Evolutionary conservation across 495 filamentous ascomycete species (phyloP), one percentile per base, ranked within the genome.

Genomic region (Gamarada debralockiae): DNA sequence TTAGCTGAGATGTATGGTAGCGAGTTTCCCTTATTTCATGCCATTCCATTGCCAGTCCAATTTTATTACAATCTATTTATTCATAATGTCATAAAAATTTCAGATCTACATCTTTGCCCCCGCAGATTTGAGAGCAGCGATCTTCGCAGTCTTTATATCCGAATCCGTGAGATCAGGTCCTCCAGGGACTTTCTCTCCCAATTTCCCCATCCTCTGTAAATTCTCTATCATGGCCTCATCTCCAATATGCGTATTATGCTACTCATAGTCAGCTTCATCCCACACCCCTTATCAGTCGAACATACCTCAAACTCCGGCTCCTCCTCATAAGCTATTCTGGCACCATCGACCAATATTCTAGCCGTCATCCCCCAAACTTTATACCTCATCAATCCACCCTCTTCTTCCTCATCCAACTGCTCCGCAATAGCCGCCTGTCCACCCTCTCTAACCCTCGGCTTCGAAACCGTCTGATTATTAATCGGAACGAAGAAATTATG

Each of bases 311-410:
- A 95, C 67, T 90, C 86, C 31, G 92, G 91, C 59, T 87, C 80
- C 68, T 81, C 72, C 2, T 67, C 83, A 66, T 92, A 97, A 36
- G 92, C 92, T 12, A 96, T 72, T 38, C 87, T 76, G 9, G 92
- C 90, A 3, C 85, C 84, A 67, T 97, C 92, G 3, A 96, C 86
- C 34, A 96, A 60, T 24, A 96, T 92, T 34, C 89, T 72, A 7
- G 89, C 91, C 41, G 92, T 97, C 88, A 96, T 92, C 17, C 91
- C 91, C 74, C 88, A 96, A 6, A 97, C 89, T 18, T 86, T 79
- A 65, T 90, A 92, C 15, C 83, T 73, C 41, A 72, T 73, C 8
- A 78, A 54, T 15, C 71, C 64, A 1, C 65, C 61, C 18, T 73
- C 68, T 61, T 76, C 70, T 25, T 69, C 70, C 20, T 68, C 68